phyloP scores from a whole-genome alignment of 352 stramenopile species.

The Phytophthora colocasiae region DNA sequence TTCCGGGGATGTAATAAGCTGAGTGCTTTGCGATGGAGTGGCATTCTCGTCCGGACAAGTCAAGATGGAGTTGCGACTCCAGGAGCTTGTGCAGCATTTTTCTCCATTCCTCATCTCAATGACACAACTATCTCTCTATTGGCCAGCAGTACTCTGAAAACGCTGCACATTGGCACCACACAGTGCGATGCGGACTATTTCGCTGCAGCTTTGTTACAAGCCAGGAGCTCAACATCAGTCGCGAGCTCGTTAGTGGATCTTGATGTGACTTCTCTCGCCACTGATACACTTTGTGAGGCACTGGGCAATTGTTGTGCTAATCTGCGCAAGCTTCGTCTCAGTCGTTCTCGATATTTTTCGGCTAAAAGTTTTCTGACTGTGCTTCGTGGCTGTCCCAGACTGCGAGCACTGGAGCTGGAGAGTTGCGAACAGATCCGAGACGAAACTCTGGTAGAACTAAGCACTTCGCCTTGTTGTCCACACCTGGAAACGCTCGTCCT shows the following conservation, averaged over 20 bases:
- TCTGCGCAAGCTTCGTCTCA: conserved; percentile 60
- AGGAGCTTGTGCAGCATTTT: conserved; percentile 53
- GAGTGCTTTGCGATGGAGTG: conserved; percentile 53
- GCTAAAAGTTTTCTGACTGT: conserved; percentile 60
- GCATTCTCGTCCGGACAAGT: conserved; percentile 63
- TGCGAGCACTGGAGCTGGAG: conserved; percentile 67
- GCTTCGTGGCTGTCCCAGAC: conserved; percentile 35
- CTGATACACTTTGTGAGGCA: conserved; percentile 59
- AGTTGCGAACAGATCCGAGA: conserved; percentile 81
- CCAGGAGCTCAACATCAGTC: conserved; percentile 18
- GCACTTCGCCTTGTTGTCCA: conserved; percentile 29
- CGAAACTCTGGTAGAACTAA: conserved; percentile 43
- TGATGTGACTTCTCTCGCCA: conserved; percentile 67
- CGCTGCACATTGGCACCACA: conserved; percentile 62
- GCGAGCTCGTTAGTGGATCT: conserved; percentile 49
- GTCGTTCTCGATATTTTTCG: conserved; percentile 80
- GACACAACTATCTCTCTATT: conserved; percentile 39
- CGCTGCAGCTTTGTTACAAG: conserved; percentile 23
- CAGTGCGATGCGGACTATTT: conserved; percentile 63
- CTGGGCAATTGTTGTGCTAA: conserved; percentile 44
- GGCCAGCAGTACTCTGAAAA: conserved; percentile 35
- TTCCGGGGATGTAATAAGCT: conserved; percentile 47
- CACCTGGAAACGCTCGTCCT: conserved; percentile 62
- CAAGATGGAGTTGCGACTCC: conserved; percentile 18
- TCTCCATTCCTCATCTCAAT: conserved; percentile 66